Conservation (phyloP, 202 grass and related monocot genomes). For the Musa balbisiana region DNA sequence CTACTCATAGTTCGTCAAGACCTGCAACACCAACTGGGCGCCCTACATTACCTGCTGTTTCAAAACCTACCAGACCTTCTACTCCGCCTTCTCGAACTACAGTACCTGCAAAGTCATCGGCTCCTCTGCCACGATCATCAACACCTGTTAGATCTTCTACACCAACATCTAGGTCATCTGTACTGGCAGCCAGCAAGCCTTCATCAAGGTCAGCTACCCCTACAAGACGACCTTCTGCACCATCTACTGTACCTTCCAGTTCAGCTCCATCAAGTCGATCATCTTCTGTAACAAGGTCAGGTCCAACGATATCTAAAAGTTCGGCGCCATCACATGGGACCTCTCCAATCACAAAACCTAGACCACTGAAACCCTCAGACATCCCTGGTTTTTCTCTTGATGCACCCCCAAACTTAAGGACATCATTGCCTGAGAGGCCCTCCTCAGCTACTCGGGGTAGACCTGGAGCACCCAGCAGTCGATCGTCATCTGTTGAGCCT, state of each 20-base stretch:
- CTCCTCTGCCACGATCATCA: slow-evolving; percentile 43
- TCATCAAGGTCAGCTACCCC: slow-evolving; percentile 24
- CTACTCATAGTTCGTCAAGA: slow-evolving; percentile 50
- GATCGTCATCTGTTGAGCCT: slow-evolving; percentile 85
- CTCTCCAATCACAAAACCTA: slow-evolving; percentile 73
- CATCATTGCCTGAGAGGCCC: slow-evolving; percentile 82
- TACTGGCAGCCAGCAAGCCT: slow-evolving; percentile 17
- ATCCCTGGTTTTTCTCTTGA: slow-evolving; percentile 92
- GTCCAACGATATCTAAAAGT: slow-evolving; percentile 34
- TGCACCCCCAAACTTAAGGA: slow-evolving; percentile 84
- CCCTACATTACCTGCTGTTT: slow-evolving; percentile 37
- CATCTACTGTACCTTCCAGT: neutral
- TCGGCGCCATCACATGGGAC: slow-evolving; percentile 52
- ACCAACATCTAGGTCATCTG: slow-evolving; percentile 33
- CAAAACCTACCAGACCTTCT: slow-evolving; percentile 42
- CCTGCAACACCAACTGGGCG: slow-evolving; percentile 79
- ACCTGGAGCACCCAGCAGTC: slow-evolving; percentile 71
- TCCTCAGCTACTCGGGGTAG: slow-evolving; percentile 74
- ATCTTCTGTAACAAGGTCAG: slow-evolving; percentile 7
- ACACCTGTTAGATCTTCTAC: slow-evolving; percentile 51
- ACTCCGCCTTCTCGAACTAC: slow-evolving; percentile 67
- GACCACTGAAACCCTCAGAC: slow-evolving; percentile 86
- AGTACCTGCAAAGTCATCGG: slow-evolving; percentile 45
- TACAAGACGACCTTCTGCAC: neutral
- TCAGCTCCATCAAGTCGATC: neutral